A percentile compares a stretch with the other conserved stretches of the same genome.
Evolutionary conservation across 352 stramenopile genomes (phyloP).

Genomic region (Peronosclerospora sorghi): DNA sequence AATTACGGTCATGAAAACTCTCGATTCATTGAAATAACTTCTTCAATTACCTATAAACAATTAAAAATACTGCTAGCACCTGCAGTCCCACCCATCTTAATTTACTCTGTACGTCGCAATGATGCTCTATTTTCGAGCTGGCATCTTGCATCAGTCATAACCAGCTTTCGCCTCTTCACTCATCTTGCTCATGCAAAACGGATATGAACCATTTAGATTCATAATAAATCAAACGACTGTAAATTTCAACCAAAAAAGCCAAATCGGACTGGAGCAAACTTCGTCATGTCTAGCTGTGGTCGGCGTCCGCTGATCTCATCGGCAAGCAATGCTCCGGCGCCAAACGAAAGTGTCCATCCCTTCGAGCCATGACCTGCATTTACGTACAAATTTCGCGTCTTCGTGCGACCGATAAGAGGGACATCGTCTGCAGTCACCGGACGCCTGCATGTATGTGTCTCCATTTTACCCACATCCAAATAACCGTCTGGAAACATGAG

Average conservation of each 20-base stretch:
- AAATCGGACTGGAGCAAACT: slow-evolving; percentile 73
- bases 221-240: too few relatives aligned
- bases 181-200: too few relatives aligned
- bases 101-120: too few relatives aligned
- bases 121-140: too few relatives aligned
- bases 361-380: slow-evolving; percentile 81
- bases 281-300: slow-evolving; percentile 72
- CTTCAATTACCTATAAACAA: too few relatives aligned
- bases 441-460: slow-evolving; percentile 71
- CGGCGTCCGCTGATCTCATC: slow-evolving; percentile 70
- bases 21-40: too few relatives aligned
- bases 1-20: too few relatives aligned
- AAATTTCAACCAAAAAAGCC: slow-evolving; percentile 61
- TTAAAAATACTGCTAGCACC: too few relatives aligned
- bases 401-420: slow-evolving; percentile 68
- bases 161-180: too few relatives aligned
- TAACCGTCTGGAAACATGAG: slow-evolving; percentile 75
- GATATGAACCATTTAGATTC: too few relatives aligned
- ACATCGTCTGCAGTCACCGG: slow-evolving; percentile 79
- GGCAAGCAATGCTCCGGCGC: slow-evolving; percentile 56
- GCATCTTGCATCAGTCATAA: too few relatives aligned
- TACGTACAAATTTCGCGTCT: slow-evolving; percentile 73
- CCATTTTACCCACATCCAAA: slow-evolving; percentile 66
- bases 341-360: slow-evolving; percentile 79
- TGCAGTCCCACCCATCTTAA: too few relatives aligned